Base-by-base conservation (phyloP, 2,329 filamentous ascomycete genomes). In the Emmonsiellopsis sp. region DNA sequence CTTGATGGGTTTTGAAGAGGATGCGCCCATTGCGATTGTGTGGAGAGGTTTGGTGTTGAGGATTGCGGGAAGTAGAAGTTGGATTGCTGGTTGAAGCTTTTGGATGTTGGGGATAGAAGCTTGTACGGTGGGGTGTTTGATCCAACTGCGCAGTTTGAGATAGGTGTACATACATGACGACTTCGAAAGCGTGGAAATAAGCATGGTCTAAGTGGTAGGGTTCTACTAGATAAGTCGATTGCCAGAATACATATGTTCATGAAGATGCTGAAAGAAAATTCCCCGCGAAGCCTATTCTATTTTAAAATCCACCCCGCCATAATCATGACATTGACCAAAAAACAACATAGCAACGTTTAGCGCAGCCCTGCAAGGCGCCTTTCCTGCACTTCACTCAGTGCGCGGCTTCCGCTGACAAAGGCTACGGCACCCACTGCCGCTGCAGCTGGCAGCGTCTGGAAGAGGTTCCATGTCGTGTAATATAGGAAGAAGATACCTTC, bases 401-500 rank as follows among this genome's bases (percentile, higher is more conserved):
- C 93, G 70, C 90, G 85, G 67, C 86, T 90, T 54, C 93, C 93
- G 67, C 89, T 95, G 58, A 97, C 71, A 67, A 95, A 89, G 9
- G 88, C 82, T 52, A 90, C 80, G 30, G 80, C 72, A 13, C 84
- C 83, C 32, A 93, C 80, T 43, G 84, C 73, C 35, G 77, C 77
- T 52, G 86, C 83, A 30, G 83, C 84, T 4, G 90, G 91, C 49
- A 98, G 77, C 11, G 83, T 83, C 76, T 95, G 86, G 79, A 97
- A 95, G 45, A 98, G 77, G 65, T 85, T 95, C 91, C 92, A 96
- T 65, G 75, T 82, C 51, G 81, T 86, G 73, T 97, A 97, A 79
- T 98, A 98, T 60, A 95, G 74, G 76, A 93, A 92, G 74, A 98
- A 96, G 54, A 95, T 84, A 13, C 81, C 87, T 71, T 98, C 93